These are phyloP conservation scores for Bryum argenteum DNA, from an alignment of 225 moss, liverwort and hornwort species.

Conservation along the genomic window DNA sequence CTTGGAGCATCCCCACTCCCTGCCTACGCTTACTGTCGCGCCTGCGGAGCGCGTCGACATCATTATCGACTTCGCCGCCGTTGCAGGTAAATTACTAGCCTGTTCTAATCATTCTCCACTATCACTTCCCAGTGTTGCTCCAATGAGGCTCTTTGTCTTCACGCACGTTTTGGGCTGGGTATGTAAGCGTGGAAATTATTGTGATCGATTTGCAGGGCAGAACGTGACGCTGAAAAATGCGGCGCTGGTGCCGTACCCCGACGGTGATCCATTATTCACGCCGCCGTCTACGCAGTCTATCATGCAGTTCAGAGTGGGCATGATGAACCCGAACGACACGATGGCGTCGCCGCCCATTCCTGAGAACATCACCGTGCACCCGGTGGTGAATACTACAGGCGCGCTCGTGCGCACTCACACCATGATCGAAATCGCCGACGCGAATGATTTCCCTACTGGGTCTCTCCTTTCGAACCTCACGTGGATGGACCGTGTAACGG, in stretches of 20 bases:
- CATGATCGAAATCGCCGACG: conserved; percentile 41
- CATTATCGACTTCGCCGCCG: conserved; percentile 54
- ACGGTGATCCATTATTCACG: conserved; percentile 29
- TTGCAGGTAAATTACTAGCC: conserved; percentile 19
- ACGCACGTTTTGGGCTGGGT: too few species aligned
- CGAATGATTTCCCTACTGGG: conserved; percentile 25
- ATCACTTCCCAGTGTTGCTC: too few species aligned
- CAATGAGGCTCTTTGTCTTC: too few species aligned
- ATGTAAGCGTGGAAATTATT: background rate
- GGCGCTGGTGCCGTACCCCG: conserved; percentile 53
- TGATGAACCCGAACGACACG: background rate
- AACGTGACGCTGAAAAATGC: conserved; percentile 59
- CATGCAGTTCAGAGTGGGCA: conserved; percentile 48
- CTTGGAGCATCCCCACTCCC: conserved; percentile 29
- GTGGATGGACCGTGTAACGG: conserved; percentile 44
- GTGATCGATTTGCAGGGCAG: background rate
- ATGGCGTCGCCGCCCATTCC: conserved; percentile 18
- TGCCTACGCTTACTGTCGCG: conserved; percentile 27
- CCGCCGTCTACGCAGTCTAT: conserved; percentile 36
- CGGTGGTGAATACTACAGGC: background rate
- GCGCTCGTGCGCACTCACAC: conserved; percentile 16
- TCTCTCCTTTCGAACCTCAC: conserved; percentile 33
- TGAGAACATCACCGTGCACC: background rate
- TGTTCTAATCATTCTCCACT: background rate
- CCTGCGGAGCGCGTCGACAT: conserved; percentile 61